Evolutionary conservation across 1,284 basidiomycete genomes (phyloP).

Genomic region (Hemileia vastatrix): DNA sequence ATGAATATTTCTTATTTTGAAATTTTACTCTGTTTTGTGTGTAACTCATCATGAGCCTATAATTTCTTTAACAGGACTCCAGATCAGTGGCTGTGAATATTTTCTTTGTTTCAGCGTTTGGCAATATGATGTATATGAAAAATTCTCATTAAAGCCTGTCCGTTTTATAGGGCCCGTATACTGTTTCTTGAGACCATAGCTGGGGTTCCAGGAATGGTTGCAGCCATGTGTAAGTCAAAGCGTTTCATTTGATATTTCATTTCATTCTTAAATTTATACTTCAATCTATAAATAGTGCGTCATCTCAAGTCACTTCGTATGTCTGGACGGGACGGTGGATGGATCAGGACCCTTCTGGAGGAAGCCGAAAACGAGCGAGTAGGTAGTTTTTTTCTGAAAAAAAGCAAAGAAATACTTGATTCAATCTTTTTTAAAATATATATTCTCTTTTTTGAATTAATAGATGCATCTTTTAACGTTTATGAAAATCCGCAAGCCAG

Average conservation of each 20-base stretch:
- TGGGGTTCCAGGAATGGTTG: constrained; percentile 51
- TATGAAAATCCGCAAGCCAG: constrained; percentile 71
- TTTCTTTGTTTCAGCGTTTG: no score
- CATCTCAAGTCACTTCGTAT: constrained; percentile 2
- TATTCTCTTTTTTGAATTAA: neutral
- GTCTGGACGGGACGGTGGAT: constrained; percentile 67
- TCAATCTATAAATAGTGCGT: constrained; percentile 19
- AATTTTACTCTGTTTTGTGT: no score
- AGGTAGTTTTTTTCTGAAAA: constrained; percentile 30
- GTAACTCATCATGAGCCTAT: no score
- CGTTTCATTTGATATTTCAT: constrained; percentile 26
- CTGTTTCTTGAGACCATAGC: constrained; percentile 83
- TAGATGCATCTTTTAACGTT: constrained; percentile 58
- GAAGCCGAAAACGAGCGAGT: constrained; percentile 94
- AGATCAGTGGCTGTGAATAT: no score
- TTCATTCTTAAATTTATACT: no score
- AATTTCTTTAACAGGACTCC: no score
- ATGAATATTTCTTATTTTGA: no score
- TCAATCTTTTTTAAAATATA: neutral
- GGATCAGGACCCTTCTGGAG: constrained; percentile 72
- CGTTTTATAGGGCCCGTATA: constrained; percentile 51
- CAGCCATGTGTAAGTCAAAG: constrained; percentile 20
- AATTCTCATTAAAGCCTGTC: no score
- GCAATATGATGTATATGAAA: no score
- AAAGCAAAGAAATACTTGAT: constrained; percentile 25